Conservation (phyloP, 2,329 filamentous ascomycete genomes). For the Aschersonia sp. region DNA sequence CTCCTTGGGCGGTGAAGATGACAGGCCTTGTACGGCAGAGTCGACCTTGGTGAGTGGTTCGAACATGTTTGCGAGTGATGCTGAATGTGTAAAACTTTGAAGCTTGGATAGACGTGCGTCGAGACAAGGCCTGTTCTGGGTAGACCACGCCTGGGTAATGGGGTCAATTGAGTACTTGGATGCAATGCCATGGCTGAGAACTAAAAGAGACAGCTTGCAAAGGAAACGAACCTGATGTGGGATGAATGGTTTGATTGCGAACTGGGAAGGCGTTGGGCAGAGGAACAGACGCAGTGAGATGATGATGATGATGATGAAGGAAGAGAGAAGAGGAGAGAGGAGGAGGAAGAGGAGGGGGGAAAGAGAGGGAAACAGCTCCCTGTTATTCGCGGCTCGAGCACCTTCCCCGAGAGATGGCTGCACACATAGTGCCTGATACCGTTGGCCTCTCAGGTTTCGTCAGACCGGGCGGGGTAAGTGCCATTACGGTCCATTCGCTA, state of each 20-base stretch:
- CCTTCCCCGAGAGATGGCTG: conserved; percentile 1
- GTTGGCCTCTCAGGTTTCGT: conserved; percentile 19
- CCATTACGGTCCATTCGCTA: conserved; percentile 4
- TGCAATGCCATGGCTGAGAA: no score
- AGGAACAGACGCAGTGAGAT: not conserved
- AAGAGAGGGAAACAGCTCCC: conserved; percentile 14
- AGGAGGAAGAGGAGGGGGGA: conserved; percentile 6
- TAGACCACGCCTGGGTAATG: not conserved
- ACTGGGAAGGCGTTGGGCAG: no score
- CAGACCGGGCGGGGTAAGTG: conserved; percentile 29
- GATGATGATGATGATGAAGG: conserved; percentile 10
- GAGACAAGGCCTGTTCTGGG: conserved; percentile 4
- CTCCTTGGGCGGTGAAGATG: conserved; percentile 53
- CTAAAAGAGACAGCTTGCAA: no score
- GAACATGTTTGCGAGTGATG: conserved; percentile 16
- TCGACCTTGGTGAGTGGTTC: conserved; percentile 73
- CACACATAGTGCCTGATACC: not conserved
- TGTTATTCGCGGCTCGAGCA: conserved; percentile 15
- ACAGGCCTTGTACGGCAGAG: conserved; percentile 72
- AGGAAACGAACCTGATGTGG: no score
- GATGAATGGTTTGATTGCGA: no score
- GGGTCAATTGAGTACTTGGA: no score
- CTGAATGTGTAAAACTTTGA: not conserved
- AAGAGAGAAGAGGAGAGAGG: conserved; percentile 10
- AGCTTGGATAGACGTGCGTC: not conserved